phyloP scores from a whole-genome alignment of 768 basidiomycete species.

The Russula sp. region DNA sequence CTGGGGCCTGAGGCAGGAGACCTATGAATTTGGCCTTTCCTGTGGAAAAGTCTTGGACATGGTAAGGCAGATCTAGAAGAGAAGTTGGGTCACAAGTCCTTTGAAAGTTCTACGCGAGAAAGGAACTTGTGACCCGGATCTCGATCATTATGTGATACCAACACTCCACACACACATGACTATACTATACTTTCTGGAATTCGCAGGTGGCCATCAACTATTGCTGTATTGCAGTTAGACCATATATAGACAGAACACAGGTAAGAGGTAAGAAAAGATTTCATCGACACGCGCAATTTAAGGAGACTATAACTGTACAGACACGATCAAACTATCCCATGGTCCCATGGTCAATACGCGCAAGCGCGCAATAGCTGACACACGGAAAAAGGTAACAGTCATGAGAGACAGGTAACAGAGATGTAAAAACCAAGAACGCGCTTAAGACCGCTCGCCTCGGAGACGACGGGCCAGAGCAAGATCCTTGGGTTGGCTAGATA shows the following conservation, averaged over 20 bases:
- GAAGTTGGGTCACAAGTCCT: not conserved
- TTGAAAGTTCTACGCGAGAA: too few species aligned
- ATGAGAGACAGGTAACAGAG: not conserved
- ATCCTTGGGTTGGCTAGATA: conserved; percentile 68
- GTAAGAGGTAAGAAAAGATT: not conserved
- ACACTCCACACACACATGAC: not conserved
- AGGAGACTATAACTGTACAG: conserved; percentile 16
- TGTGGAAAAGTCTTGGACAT: too few species aligned
- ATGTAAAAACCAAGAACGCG: not conserved
- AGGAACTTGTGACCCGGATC: too few species aligned
- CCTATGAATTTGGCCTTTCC: not conserved
- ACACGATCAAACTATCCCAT: conserved; percentile 9
- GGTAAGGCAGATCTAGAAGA: too few species aligned
- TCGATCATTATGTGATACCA: too few species aligned
- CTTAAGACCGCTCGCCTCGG: conserved; percentile 69
- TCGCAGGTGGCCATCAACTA: not conserved
- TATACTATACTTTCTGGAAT: not conserved
- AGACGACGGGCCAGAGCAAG: conserved; percentile 73
- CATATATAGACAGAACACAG: conserved; percentile 15
- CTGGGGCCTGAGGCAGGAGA: not conserved
- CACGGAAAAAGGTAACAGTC: not conserved
- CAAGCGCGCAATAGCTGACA: conserved; percentile 1
- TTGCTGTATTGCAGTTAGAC: not conserved
- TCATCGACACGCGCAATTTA: conserved; percentile 14
- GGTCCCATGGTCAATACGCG: conserved; percentile 8